These are phyloP conservation scores for Rosellinia necatrix DNA, from an alignment of 2,329 filamentous ascomycete genomes.

Conservation along the genomic window DNA sequence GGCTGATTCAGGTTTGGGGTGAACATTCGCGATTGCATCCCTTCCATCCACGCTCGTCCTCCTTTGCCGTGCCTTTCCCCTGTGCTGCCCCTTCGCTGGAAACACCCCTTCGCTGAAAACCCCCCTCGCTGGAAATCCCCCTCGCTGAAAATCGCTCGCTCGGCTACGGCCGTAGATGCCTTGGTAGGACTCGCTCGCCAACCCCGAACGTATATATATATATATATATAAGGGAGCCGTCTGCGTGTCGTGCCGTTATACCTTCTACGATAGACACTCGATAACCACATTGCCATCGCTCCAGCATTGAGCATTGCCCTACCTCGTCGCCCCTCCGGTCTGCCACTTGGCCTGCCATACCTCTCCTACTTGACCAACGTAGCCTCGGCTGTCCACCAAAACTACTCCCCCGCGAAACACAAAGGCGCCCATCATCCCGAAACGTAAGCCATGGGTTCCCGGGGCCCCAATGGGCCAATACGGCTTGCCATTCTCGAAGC, in stretches of 20 bases:
- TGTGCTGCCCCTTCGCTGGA: no score
- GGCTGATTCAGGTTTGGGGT: constrained; percentile 2
- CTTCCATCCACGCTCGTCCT: not conserved
- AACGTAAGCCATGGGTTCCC: constrained; percentile 38
- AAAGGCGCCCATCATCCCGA: not conserved
- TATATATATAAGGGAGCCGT: constrained; percentile 15
- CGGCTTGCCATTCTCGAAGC: constrained; percentile 88
- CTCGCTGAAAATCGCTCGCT: no score
- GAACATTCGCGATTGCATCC: constrained; percentile 16
- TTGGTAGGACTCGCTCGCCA: no score
- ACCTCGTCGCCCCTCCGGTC: not conserved
- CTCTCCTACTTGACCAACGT: not conserved
- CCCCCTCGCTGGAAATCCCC: no score
- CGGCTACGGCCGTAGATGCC: no score
- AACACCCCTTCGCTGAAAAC: no score
- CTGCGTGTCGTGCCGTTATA: constrained; percentile 8
- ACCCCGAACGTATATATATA: no score
- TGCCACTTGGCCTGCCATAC: not conserved
- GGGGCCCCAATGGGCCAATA: constrained; percentile 51
- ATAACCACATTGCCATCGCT: constrained; percentile 3
- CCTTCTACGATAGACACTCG: not conserved
- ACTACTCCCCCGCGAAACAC: not conserved
- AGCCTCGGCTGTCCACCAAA: not conserved
- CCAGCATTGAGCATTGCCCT: not conserved
- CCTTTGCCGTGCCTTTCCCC: no score